Base-by-base conservation (phyloP, 2,329 filamentous ascomycete species). In the Diaporthe australafricana region DNA sequence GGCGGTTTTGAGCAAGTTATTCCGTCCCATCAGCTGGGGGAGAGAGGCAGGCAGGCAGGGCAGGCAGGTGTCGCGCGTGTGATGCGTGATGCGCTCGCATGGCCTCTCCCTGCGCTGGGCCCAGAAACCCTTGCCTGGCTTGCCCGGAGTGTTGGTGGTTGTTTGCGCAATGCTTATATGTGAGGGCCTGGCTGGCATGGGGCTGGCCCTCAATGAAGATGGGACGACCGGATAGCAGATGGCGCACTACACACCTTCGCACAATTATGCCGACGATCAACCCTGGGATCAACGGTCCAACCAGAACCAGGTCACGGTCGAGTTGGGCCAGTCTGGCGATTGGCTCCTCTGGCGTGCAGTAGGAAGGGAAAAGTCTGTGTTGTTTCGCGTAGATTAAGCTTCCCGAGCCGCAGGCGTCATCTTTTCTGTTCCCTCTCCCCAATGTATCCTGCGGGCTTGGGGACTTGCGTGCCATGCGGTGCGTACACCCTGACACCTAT, bases 241-340 rank as follows among this genome's bases (percentile, higher is more conserved):
- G 60, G 42, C 12, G 42, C 47, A 20, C 42, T n/a, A n/a, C n/a
- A n/a, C n/a, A n/a, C 27, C 42, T 42, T 48, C 60, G 60, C 42
- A 65, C 45, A 65, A 25, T 65, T 50, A 65, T 65, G 60, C 60
- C 60, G 60, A 38, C 60, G 60, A 65, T 65, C 60, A 65, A 45
- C 60, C 60, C 60, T 50, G 60, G 60, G 60, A 65, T 65, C 30
- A 65, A 38, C 45, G 42, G 60, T 65, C 45, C 20, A 50, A 27
- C 22, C 7, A 30, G 35, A 27, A 50, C 60, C 45, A 25, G 45
- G 60, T 65, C 22, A 65, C 6, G 60, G 30, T 32, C 32, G 60
- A 48, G 1, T 25, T 14, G 35, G 42, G 60, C 45, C 22, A 5
- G 16, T 5, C 60, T 38, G 60, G 60, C 60, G 60, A 65, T 65